Evolutionary conservation across 345 rosid species (phyloP), one percentile per base, ranked within the genome.

Genomic region (Eucalyptus curtisii): DNA sequence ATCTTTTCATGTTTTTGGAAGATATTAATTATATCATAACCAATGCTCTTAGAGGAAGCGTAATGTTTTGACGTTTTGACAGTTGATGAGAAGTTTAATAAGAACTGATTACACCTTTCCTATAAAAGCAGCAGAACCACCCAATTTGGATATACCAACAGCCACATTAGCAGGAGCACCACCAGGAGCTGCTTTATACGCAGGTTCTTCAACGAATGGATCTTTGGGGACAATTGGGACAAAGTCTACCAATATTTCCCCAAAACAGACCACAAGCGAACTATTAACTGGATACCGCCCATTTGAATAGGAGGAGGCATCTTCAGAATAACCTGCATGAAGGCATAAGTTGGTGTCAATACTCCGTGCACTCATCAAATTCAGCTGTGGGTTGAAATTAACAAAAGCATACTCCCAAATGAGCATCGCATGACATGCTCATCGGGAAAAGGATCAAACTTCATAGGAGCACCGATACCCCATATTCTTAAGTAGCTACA

Each of bases 151-250:
- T 82, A 98, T 88, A 71, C 97, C 96, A 90, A 98, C 99, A 50
- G 99, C 99, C 88, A 97, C 99, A 91, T 97, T 98, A 9, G 99
- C 99, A 86, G 99, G 99, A 90, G 99, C 99, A 44, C 99, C 99
- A 17, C 99, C 99, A 24, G 99, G 95, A 89, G 99, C 97, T 93
- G 94, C 95, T 95, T 94, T 94, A 94, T 97, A 98, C 87, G 96
- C 97, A 25, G 96, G 97, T 88, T 99, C 99, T 92, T 97, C 98
- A 45, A 97, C 99, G 6, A 96, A 94, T 79, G 99, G 97, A 86
- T 96, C 98, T 82, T 96, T 97, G 45, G 88, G 92, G 68, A 96
- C 96, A 24, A 98, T 95, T 20, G 99, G 99, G 15, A 98, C 99
- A 90, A 98, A 97, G 91, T 98, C 99, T 2, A 98, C 96, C 94